phyloP scores from a whole-genome alignment of 257 asterid genomes.

The Apocynum venetum region DNA sequence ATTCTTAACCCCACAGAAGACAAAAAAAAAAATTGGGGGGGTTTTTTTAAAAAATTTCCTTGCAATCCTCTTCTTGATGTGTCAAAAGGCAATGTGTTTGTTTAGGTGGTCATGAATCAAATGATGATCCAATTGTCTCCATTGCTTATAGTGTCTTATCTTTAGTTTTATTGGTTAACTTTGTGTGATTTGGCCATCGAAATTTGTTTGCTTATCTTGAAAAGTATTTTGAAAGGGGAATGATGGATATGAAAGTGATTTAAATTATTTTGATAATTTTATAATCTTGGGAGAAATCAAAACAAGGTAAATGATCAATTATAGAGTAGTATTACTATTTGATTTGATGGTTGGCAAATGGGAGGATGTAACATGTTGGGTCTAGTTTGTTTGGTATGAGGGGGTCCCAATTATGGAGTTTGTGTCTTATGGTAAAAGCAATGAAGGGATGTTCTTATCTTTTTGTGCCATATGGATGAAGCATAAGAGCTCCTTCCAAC shows the following conservation, averaged over 20 bases:
- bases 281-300: neutral
- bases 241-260: neutral
- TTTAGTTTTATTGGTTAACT: neutral
- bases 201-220: neutral
- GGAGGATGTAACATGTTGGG: conserved; percentile 1
- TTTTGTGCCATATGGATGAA: conserved; percentile 1
- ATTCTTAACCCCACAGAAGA: conserved; percentile 10
- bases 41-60: too few relatives aligned
- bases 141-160: neutral
- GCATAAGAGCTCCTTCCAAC: neutral
- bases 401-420: neutral
- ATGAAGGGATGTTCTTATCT: neutral
- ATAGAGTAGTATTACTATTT: neutral
- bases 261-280: neutral
- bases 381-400: neutral
- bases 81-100: too few relatives aligned
- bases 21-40: neutral
- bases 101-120: neutral
- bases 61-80: too few relatives aligned
- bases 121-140: neutral
- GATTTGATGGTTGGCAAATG: conserved; percentile 19
- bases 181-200: neutral
- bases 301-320: neutral
- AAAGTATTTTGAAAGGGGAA: neutral
- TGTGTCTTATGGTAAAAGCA: too few relatives aligned